Evolutionary conservation across 257 asterid species (phyloP).

Genomic region (Scutellaria baicalensis): DNA sequence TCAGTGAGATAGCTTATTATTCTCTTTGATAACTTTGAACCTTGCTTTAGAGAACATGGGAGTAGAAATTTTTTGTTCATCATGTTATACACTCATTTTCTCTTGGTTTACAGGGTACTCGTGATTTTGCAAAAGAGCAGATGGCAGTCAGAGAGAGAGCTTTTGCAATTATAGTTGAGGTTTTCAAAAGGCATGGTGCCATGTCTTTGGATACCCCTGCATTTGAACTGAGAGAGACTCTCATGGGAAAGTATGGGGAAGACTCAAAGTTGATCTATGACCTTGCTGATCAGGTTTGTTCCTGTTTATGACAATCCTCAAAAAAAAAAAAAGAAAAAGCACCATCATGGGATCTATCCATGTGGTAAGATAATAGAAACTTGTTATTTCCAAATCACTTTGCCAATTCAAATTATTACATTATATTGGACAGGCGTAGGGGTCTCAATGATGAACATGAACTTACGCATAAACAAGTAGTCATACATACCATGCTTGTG

Average conservation of each 20-base stretch:
- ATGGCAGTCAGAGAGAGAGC: slow-evolving; percentile 84
- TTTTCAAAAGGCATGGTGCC: slow-evolving; percentile 94
- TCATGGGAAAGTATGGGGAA: slow-evolving; percentile 97
- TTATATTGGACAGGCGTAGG: background rate
- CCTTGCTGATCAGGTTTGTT: slow-evolving; percentile 86
- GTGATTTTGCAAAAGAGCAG: slow-evolving; percentile 91
- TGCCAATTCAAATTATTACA: background rate
- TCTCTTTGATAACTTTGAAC: background rate
- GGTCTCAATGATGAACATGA: no score
- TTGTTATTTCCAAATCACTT: background rate
- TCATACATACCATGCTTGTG: no score
- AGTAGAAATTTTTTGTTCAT: background rate
- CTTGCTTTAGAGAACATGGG: background rate
- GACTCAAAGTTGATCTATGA: slow-evolving; percentile 94
- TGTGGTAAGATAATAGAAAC: background rate
- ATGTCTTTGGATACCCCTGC: slow-evolving; percentile 86
- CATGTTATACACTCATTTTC: background rate
- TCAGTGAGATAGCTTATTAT: background rate
- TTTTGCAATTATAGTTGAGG: slow-evolving; percentile 57
- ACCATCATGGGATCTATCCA: background rate
- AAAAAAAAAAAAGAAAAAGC: background rate
- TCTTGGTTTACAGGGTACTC: slow-evolving; percentile 68
- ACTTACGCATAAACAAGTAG: no score
- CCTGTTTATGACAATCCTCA: background rate
- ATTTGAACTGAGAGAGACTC: slow-evolving; percentile 92